These are phyloP conservation scores for Anthoceros angustus DNA, from an alignment of 225 moss, liverwort and hornwort genomes.

Conservation along the genomic window DNA sequence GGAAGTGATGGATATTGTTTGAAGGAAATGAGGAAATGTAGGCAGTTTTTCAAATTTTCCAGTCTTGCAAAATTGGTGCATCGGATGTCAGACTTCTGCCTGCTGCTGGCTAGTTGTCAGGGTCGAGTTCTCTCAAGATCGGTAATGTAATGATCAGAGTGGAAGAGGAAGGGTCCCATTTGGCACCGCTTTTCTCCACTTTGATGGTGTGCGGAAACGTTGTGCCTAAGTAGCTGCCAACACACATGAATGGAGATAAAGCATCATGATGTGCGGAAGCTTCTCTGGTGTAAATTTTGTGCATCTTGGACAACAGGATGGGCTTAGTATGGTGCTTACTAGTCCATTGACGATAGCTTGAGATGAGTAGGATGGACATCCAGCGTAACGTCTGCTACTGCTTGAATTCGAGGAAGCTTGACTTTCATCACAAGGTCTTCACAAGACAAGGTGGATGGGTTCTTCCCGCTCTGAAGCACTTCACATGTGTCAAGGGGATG, in stretches of 20 bases:
- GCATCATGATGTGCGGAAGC: neutral
- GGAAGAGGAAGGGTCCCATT: slow-evolving; percentile 32
- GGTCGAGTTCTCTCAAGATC: slow-evolving; percentile 11
- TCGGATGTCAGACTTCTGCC: neutral
- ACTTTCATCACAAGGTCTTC: slow-evolving; percentile 45
- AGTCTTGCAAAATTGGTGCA: neutral
- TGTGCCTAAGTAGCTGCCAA: slow-evolving; percentile 34
- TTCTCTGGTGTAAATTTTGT: neutral
- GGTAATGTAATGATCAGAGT: slow-evolving; percentile 39
- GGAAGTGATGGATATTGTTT: neutral
- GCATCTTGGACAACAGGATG: neutral
- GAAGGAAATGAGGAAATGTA: neutral
- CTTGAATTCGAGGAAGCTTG: slow-evolving; percentile 31
- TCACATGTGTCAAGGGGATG: neutral
- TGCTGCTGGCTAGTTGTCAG: neutral
- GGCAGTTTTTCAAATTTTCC: neutral
- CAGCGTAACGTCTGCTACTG: slow-evolving; percentile 25
- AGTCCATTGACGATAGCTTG: slow-evolving; percentile 28
- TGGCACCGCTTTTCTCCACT: slow-evolving; percentile 32
- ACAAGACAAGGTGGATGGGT: slow-evolving; percentile 37
- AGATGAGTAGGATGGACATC: slow-evolving; percentile 41
- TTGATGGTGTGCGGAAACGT: slow-evolving; percentile 50
- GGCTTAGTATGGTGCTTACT: slow-evolving; percentile 19
- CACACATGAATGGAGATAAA: neutral
- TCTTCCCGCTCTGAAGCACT: slow-evolving; percentile 35